These are phyloP conservation scores for Colletotrichum trifolii DNA, from an alignment of 2,329 filamentous ascomycete species.

Conservation along the genomic window DNA sequence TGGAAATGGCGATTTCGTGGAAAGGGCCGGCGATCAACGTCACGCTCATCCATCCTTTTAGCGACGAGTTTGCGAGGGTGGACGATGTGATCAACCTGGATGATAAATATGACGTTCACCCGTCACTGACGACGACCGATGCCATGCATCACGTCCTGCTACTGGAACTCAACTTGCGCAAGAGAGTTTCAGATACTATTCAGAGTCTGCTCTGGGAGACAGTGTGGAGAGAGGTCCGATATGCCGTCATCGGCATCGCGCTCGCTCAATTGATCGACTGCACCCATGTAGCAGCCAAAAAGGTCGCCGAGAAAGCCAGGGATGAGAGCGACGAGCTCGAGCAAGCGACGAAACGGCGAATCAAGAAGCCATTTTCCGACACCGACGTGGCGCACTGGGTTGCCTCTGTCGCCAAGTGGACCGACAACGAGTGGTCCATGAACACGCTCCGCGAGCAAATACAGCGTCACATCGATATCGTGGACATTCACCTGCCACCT, in stretches of 20 bases:
- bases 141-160: conserved; percentile 43
- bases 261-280: conserved; percentile 34
- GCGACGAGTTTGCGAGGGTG: conserved; percentile 39
- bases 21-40: conserved; percentile 41
- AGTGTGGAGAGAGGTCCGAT: conserved; percentile 42
- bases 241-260: conserved; percentile 42
- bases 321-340: not conserved
- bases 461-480: conserved; percentile 41
- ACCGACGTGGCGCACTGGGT: conserved; percentile 32
- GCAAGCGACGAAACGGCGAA: not conserved
- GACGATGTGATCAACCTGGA: conserved; percentile 41
- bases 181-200: conserved; percentile 39
- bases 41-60: conserved; percentile 42
- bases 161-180: conserved; percentile 38
- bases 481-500: conserved; percentile 39
- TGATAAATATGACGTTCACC: conserved; percentile 44
- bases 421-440: conserved; percentile 37
- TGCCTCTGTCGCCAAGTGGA: conserved; percentile 37
- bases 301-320: not conserved
- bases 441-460: conserved; percentile 41
- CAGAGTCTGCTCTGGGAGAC: conserved; percentile 43
- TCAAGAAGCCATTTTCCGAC: not conserved
- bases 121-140: conserved; percentile 43
- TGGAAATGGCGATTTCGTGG: conserved; percentile 39
- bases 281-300: conserved; percentile 31